Evolutionary conservation across 2,329 filamentous ascomycete species (phyloP), one percentile per base, ranked within the genome.

Genomic region (Xylariaceae sp.): DNA sequence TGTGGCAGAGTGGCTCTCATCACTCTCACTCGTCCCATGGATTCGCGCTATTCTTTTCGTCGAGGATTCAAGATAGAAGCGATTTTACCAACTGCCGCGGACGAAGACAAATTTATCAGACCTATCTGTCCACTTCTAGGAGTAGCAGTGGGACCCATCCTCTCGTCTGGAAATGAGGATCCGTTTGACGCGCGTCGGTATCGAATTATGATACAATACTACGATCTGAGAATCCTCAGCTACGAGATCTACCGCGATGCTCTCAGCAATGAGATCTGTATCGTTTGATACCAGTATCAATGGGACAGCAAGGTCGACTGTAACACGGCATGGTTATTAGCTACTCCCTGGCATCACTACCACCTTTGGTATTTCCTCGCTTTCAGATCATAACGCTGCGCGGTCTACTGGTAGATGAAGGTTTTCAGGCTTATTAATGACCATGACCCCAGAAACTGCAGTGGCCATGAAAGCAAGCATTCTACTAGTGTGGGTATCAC

Each of bases 141-240:
- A 0, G 75, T 92, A 50, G 87, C 88, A 0, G 77, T 86, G 2
- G 81, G 81, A 2, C 87, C 84, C 0, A 70, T 89, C 6, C 86
- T 83, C 47, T 77, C 71, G 42, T 48, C 46, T 13, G 47, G 59
- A 22, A 47, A 62, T 33, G 55, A 51, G n/a, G 55, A 59, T 31
- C 56, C 61, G 48, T 54, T 61, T 7, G 55, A 64, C 31, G 67
- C 73, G 53, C 73, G 75, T 57, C 75, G 81, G 51, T 91, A 86
- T 77, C 65, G 63, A 34, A 59, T 93, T 51, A 79, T 93, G 66
- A 70, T 92, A 68, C 84, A 89, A 66, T 92, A 87, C 65, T 78
- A 79, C 52, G 83, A 90, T 67, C 83, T 89, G 61, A 80, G 81
- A 2, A 78, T 92, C 28, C 64, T 90, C 58, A 85, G 80, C 53